Evolutionary conservation across 345 rosid genomes (phyloP).

Genomic region (Kandelia obovata): DNA sequence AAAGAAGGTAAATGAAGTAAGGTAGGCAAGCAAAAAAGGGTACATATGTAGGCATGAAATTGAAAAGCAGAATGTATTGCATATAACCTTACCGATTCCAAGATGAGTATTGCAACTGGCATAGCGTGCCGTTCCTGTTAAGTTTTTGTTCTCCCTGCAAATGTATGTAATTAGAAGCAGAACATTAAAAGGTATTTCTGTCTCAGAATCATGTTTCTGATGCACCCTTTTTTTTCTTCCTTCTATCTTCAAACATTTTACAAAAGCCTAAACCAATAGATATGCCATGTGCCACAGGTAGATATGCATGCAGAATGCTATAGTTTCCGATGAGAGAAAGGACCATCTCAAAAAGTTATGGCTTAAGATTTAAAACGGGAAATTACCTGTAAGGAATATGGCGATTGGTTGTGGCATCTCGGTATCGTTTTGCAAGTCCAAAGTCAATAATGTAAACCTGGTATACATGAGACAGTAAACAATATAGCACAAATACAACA

Average conservation of each 20-base stretch:
- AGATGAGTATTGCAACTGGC: constrained; percentile 98
- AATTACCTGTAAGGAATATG: constrained; percentile 84
- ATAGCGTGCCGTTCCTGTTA: constrained; percentile 96
- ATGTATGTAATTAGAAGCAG: not conserved
- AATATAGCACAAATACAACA: not conserved
- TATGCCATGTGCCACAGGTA: not conserved
- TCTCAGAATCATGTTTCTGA: not conserved
- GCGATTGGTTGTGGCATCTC: constrained; percentile 70
- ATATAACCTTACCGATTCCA: constrained; percentile 70
- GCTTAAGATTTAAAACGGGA: not conserved
- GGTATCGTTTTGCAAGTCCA: constrained; percentile 87
- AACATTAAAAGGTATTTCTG: not conserved
- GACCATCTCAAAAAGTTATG: not conserved
- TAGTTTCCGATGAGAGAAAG: not conserved
- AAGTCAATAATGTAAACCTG: constrained; percentile 89
- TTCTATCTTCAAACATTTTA: not conserved
- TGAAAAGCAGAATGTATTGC: not conserved
- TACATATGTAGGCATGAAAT: not conserved
- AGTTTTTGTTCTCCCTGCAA: constrained; percentile 85
- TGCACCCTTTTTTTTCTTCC: not conserved
- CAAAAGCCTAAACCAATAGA: not conserved
- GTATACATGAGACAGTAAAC: not conserved
- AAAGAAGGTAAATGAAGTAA: constrained; percentile 25
- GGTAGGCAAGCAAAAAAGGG: not conserved
- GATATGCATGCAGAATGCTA: not conserved